A percentile compares a stretch with the other conserved stretches of the same genome.
These are phyloP conservation scores for Clonostachys solani DNA, from an alignment of 2,329 filamentous ascomycete genomes.

Conservation along the genomic window DNA sequence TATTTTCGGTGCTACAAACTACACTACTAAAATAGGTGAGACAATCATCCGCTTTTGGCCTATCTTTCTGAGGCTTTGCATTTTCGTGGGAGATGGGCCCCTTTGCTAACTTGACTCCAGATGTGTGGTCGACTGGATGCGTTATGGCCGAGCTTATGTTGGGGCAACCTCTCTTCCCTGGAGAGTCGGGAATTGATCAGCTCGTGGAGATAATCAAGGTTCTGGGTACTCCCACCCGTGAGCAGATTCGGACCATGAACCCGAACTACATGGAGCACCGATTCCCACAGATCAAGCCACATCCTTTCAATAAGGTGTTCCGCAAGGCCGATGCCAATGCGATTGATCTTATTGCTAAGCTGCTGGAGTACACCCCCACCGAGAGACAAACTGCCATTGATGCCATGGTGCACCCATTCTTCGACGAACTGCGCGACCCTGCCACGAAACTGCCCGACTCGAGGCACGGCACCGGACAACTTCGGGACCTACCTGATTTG, in stretches of 20 bases:
- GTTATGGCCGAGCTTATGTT: constrained; percentile 99
- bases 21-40: constrained; percentile 99
- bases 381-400: constrained; percentile 91
- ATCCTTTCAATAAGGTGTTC: constrained; percentile 99
- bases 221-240: constrained; percentile 88
- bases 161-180: constrained; percentile 94
- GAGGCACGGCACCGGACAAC: constrained; percentile 75
- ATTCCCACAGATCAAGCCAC: constrained; percentile 99
- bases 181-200: constrained; percentile 97
- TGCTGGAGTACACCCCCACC: constrained; percentile 96
- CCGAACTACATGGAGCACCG: constrained; percentile 99
- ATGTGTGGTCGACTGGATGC: constrained; percentile 98
- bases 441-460: constrained; percentile 89
- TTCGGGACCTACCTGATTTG: constrained; percentile 78
- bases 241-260: constrained; percentile 99
- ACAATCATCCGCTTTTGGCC: constrained; percentile 4
- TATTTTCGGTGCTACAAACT: constrained; percentile 98
- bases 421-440: constrained; percentile 93
- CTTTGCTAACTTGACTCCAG: constrained; percentile 54
- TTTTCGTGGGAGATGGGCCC: constrained; percentile 1
- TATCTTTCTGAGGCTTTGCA: not conserved
- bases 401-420: constrained; percentile 98
- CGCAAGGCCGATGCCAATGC: constrained; percentile 90
- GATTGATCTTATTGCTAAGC: constrained; percentile 88
- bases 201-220: constrained; percentile 99